Conservation (phyloP, 2,329 filamentous ascomycete genomes). For the Periconia digitata region DNA sequence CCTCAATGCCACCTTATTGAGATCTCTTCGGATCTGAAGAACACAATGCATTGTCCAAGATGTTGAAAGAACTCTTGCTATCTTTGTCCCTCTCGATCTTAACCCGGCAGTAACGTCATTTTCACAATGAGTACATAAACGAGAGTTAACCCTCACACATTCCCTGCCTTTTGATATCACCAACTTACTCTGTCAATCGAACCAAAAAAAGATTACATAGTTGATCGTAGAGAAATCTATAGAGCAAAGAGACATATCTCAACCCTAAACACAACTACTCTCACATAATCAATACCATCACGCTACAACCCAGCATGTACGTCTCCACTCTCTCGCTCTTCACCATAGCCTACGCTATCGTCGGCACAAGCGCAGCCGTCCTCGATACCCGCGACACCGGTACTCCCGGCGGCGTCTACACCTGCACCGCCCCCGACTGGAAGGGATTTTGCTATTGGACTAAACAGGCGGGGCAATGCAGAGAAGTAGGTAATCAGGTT, state of each 20-base stretch:
- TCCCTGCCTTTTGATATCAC: too few relatives aligned
- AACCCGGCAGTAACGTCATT: too few relatives aligned
- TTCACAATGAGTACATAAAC: too few relatives aligned
- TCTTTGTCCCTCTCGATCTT: too few relatives aligned
- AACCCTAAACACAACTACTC: not conserved
- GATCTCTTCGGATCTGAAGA: too few relatives aligned
- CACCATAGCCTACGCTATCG: not conserved
- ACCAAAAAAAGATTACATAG: too few relatives aligned
- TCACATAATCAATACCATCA: not conserved
- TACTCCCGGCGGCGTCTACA: conserved; percentile 18
- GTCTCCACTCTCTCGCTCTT: not conserved
- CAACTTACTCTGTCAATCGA: too few relatives aligned
- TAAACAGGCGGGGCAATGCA: not conserved
- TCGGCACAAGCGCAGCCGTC: not conserved
- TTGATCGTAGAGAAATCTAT: too few relatives aligned
- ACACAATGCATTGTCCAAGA: too few relatives aligned
- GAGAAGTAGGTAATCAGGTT: not conserved
- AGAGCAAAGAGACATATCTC: not conserved
- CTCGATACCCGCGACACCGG: conserved; percentile 9
- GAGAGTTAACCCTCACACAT: too few relatives aligned
- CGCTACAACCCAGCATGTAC: not conserved
- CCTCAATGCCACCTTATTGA: too few relatives aligned
- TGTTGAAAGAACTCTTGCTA: too few relatives aligned
- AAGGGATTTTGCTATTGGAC: conserved; percentile 13
- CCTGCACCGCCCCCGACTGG: conserved; percentile 13